phyloP scores from a whole-genome alignment of 192 early-diverging fungal species.

The Entrophospora sp. region DNA sequence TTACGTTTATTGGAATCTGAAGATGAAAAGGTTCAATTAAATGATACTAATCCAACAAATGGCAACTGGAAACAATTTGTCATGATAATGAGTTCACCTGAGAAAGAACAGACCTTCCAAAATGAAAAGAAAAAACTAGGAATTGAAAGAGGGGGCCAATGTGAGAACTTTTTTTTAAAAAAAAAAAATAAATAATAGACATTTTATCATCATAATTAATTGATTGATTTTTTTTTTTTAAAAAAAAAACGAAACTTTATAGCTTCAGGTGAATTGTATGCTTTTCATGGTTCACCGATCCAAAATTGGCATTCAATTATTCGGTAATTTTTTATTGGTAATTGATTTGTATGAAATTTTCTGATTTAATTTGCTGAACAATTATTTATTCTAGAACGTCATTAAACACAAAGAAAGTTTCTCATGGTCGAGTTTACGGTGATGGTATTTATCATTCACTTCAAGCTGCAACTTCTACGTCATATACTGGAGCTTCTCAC shows the following conservation, averaged over 20 bases:
- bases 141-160: conserved; percentile 13
- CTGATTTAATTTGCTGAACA: not conserved
- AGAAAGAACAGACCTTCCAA: conserved; percentile 34
- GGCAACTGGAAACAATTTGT: conserved; percentile 23
- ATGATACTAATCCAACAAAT: conserved; percentile 3
- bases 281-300: conserved; percentile 23
- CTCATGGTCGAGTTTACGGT: conserved; percentile 38
- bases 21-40: conserved; percentile 31
- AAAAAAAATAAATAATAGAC: too few species aligned
- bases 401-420: conserved; percentile 28
- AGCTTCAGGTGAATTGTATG: conserved; percentile 22
- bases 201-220: too few species aligned
- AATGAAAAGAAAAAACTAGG: conserved; percentile 18
- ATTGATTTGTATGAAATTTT: not conserved
- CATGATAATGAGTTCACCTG: conserved; percentile 39
- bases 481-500: conserved; percentile 22
- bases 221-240: not conserved
- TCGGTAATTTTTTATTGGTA: not conserved
- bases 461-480: conserved; percentile 25
- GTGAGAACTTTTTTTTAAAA: not conserved
- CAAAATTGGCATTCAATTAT: conserved; percentile 41
- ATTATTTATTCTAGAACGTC: conserved; percentile 22
- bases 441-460: conserved; percentile 35
- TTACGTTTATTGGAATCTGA: conserved; percentile 31
- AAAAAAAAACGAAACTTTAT: not conserved